Base-by-base conservation (phyloP, 169 alveolate species). In the Plasmodium falciparum region DNA sequence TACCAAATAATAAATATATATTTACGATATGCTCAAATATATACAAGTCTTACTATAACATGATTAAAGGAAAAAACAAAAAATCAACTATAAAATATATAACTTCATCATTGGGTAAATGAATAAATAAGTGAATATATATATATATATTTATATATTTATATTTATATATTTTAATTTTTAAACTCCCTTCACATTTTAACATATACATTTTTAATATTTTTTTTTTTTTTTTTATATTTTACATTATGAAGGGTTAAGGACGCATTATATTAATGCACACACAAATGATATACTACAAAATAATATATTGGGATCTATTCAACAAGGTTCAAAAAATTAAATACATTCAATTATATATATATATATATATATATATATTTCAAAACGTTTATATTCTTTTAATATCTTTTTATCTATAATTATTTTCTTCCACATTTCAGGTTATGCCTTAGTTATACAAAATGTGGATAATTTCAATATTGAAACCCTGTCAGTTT, bases 1-100 rank as follows among this genome's bases (percentile, higher is more conserved):
- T 83, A 12, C 67, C 85, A 15, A 83, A 83, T 54, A 69, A 83
- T 54, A 83, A 83, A 49, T 83, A 83, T 56, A 47, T 83, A 9
- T 83, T 52, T 54, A 69, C 83, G 12, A 83, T 83, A 58, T 83
- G 91, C 65, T 83, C 91, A 58, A 83, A 83, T 39, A 83, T 83
- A 26, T 26, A 83, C 43, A 83, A 83, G 17, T 69, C 85, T n/a
- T 69, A 83, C 39, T 83, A 83, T 20, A 83, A 69, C 52, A 69
- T 83, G n/a, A 9, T 83, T 47, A 39, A 65, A 17, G 91, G 91
- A 29, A 50, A 56, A 8, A 83, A 83, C 83, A 83, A 69, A 67
- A 59, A 73, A 15, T 83, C 85, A 47, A 83, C 91, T 12, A 67
- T 83, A 13, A 22, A 50, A 20, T 83, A 83, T 43, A 83, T 83